Evolutionary conservation across 345 rosid species (phyloP).

Genomic region (Toxicodendron radicans): DNA sequence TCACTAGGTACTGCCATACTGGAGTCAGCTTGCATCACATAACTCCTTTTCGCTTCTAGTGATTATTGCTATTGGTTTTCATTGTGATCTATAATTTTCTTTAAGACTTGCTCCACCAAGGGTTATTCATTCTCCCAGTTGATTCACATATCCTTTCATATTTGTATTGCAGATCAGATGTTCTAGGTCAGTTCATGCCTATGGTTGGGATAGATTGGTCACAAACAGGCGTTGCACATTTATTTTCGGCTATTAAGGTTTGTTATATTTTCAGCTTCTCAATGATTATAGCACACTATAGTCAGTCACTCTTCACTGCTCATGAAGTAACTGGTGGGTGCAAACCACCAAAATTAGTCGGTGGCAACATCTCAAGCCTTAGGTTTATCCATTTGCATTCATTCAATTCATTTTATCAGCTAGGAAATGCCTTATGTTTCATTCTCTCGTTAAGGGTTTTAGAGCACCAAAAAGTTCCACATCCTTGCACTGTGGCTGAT

Average conservation of each 20-base stretch:
- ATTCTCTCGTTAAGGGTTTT: neutral
- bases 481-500: neutral
- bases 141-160: slow-evolving; percentile 16
- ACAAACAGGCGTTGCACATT: slow-evolving; percentile 91
- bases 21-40: slow-evolving; percentile 16
- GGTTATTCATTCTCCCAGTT: slow-evolving; percentile 11
- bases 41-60: slow-evolving; percentile 8
- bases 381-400: slow-evolving; percentile 9
- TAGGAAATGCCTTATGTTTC: neutral
- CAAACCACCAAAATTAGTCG: neutral
- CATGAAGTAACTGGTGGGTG: slow-evolving; percentile 2
- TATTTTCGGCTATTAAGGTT: slow-evolving; percentile 92
- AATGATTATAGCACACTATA: neutral
- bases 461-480: slow-evolving; percentile 3
- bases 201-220: slow-evolving; percentile 94
- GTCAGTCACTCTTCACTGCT: neutral
- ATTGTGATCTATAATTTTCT: slow-evolving; percentile 6
- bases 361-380: neutral
- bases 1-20: neutral
- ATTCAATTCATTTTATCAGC: neutral
- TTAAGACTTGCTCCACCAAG: neutral
- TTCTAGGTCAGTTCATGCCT: slow-evolving; percentile 99
- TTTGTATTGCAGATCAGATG: slow-evolving; percentile 77
- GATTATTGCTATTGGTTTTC: slow-evolving; percentile 8
- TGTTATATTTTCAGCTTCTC: slow-evolving; percentile 25